Base-by-base conservation (phyloP, 208 protist species). In the Novymonas esmeraldas region DNA sequence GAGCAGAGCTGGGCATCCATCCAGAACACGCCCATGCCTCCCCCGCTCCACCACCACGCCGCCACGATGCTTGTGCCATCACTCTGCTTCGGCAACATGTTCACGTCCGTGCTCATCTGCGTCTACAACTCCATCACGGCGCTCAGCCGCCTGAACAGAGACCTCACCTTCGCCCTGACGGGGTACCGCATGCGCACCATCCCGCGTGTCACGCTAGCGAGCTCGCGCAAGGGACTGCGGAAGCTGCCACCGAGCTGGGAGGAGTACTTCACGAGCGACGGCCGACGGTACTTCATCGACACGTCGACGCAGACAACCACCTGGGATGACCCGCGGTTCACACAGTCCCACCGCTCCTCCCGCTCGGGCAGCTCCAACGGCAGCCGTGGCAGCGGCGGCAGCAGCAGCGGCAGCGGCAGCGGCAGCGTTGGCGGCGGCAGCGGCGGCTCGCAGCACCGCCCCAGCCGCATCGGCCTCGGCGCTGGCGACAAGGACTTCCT, bases 91-190 rank as follows among this genome's bases (percentile, higher is more conserved):
- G 90, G 90, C 39, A 95, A 95, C 76, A 79, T 92, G 54, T 91
- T 89, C 58, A 78, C 77, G 26, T 95, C 87, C 2, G 72, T 89
- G 24, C 80, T 95, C 54, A 74, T 95, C 28, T 95, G 90, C 74
- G 86, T 82, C 22, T 95, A 95, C 73, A 95, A 95, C 79, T 90
- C 77, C 55, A 76, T 87, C 46, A 82, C 86, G 0, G 84, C 85
- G n/a, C 58, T 95, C 1, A 60, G 57, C 7, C 73, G 89, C 20
- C 70, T 95, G 18, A 84, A 83, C 41, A 69, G 89, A 18, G 89
- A 95, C 62, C 60, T 95, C 41, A 81, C 71, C 5, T 82, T 95
- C 26, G 84, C 82, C 24, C 63, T 91, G 29, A 84, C 82, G 9
- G 89, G 84, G 24, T 82, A 78, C 50, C 81, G 81, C 61, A 89